A percentile compares a stretch with the other conserved stretches of the same genome.
phyloP scores from a whole-genome alignment of 495 filamentous ascomycete species.

The Lasiosphaeria hispida region DNA sequence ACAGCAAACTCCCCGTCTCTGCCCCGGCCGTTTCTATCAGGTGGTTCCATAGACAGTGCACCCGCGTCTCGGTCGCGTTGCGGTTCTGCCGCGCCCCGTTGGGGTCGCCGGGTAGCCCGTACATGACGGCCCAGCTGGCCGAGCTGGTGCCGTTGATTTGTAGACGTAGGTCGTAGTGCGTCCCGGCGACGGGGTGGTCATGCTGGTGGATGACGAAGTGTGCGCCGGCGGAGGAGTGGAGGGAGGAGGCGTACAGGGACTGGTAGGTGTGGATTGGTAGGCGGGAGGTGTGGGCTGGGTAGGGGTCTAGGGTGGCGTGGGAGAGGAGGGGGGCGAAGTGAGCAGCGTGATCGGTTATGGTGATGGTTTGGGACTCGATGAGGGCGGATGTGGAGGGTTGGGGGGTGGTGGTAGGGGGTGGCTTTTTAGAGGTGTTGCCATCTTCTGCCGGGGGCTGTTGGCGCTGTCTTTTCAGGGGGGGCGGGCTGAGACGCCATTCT shows the following conservation, averaged over 20 bases:
- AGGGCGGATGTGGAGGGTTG: conserved; percentile 34
- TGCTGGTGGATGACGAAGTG: conserved; percentile 71
- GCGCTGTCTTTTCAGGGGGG: conserved; percentile 11
- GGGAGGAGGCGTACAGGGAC: conserved; percentile 52
- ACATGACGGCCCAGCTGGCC: conserved; percentile 62
- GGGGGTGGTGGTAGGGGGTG: neutral
- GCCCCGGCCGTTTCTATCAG: conserved; percentile 62
- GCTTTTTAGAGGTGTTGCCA: neutral
- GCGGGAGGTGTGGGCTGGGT: conserved; percentile 23
- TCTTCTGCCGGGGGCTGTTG: neutral
- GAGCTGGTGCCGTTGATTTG: conserved; percentile 65
- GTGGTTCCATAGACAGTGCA: conserved; percentile 69
- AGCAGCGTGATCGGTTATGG: conserved; percentile 52
- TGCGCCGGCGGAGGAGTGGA: conserved; percentile 42
- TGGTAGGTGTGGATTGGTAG: conserved; percentile 47
- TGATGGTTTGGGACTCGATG: conserved; percentile 56
- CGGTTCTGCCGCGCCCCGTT: conserved; percentile 56
- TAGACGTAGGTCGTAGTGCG: conserved; percentile 63
- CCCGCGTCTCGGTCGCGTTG: conserved; percentile 65
- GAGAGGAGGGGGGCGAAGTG: conserved; percentile 49
- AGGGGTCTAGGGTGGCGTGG: conserved; percentile 17
- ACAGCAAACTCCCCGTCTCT: conserved; percentile 60
- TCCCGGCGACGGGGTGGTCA: conserved; percentile 64
- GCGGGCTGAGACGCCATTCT: conserved; percentile 26
- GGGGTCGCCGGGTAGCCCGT: conserved; percentile 64